Conservation (phyloP, 108 stramenopile species). For the Fistulifera pelliculosa region DNA sequence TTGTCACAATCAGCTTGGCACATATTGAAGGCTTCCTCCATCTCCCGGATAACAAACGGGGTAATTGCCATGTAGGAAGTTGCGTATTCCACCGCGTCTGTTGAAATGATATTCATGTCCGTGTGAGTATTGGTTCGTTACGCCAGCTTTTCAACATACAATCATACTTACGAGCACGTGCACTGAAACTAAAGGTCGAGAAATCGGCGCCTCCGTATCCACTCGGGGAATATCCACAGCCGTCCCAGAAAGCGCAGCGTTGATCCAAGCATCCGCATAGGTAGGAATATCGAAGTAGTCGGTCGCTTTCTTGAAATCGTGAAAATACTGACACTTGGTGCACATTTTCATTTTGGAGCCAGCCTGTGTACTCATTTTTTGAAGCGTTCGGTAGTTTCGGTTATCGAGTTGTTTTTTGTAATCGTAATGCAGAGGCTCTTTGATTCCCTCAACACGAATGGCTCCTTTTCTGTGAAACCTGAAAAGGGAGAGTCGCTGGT, state of each 20-base stretch:
- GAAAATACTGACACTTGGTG: slow-evolving; percentile 34
- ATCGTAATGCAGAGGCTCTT: slow-evolving; percentile 13
- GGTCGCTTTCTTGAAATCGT: slow-evolving; percentile 39
- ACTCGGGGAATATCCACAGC: slow-evolving; percentile 13
- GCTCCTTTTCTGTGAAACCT: slow-evolving; percentile 6
- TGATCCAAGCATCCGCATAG: slow-evolving; percentile 33
- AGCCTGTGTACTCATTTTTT: slow-evolving; percentile 27
- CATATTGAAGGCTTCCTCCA: slow-evolving; percentile 46
- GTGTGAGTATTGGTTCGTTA: background rate
- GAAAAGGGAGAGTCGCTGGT: background rate
- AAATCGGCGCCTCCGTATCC: slow-evolving; percentile 32
- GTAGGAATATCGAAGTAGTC: slow-evolving; percentile 26
- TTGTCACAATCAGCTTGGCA: slow-evolving; percentile 26
- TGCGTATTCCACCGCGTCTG: slow-evolving; percentile 19
- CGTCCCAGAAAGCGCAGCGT: slow-evolving; percentile 17
- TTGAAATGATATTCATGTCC: background rate
- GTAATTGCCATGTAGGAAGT: slow-evolving; percentile 29
- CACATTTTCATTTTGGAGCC: slow-evolving; percentile 20
- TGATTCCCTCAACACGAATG: background rate
- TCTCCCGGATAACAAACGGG: slow-evolving; percentile 34
- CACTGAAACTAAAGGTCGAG: slow-evolving; percentile 12
- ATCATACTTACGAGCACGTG: slow-evolving; percentile 37
- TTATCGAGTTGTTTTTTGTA: slow-evolving; percentile 31
- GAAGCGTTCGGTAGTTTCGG: slow-evolving; percentile 36
- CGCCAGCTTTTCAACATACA: slow-evolving; percentile 35